phyloP scores from a whole-genome alignment of 768 basidiomycete genomes.

The Naematelia aurantialba region DNA sequence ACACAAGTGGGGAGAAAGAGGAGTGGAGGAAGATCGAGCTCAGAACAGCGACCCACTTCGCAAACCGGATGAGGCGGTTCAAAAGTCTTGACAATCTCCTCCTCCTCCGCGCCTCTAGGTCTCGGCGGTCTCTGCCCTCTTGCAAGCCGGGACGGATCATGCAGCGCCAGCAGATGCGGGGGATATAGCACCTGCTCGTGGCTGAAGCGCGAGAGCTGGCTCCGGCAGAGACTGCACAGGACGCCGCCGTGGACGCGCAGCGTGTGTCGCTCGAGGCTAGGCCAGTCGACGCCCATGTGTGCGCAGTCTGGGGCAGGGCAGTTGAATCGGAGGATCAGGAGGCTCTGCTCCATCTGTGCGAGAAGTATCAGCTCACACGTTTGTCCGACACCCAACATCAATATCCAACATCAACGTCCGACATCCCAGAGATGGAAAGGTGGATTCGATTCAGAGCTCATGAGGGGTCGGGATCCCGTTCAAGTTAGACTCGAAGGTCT shows the following conservation, averaged over 20 bases:
- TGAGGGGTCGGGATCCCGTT: too few species aligned
- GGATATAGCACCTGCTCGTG: constrained; percentile 89
- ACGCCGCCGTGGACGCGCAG: constrained; percentile 69
- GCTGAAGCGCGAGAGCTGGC: constrained; percentile 86
- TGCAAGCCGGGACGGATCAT: constrained; percentile 67
- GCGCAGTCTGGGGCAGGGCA: constrained; percentile 82
- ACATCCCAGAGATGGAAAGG: neutral
- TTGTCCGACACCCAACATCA: neutral
- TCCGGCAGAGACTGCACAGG: constrained; percentile 85
- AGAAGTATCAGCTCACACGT: neutral
- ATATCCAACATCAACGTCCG: too few species aligned
- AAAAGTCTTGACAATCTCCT: constrained; percentile 46
- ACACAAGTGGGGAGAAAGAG: too few species aligned
- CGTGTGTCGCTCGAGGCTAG: constrained; percentile 79
- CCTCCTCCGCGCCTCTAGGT: constrained; percentile 38
- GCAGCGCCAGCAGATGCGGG: constrained; percentile 61
- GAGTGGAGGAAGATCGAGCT: too few species aligned
- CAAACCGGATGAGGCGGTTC: constrained; percentile 51
- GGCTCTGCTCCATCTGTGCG: constrained; percentile 77
- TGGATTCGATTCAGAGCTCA: neutral
- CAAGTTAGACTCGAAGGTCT: too few species aligned
- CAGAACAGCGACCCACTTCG: too few species aligned
- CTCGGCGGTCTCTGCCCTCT: constrained; percentile 42
- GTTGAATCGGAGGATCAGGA: constrained; percentile 87
- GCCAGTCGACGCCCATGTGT: constrained; percentile 82